Evolutionary conservation across 116 monocot species (phyloP).

Genomic region (Cymodocea nodosa): DNA sequence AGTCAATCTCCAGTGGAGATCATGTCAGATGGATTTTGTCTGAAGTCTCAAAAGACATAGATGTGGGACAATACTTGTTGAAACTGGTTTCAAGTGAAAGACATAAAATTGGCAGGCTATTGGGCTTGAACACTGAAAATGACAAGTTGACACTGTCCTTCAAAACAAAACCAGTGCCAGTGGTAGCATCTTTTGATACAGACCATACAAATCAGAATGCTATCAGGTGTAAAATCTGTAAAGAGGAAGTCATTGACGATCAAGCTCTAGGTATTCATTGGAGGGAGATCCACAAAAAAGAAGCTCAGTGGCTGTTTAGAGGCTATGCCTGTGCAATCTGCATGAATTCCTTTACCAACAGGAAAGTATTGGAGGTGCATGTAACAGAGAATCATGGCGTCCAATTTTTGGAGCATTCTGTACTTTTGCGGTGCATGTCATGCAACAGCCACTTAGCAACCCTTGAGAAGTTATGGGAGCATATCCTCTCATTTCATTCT

Average conservation of each 20-base stretch:
- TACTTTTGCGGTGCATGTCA: slow-evolving; percentile 61
- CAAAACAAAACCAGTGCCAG: slow-evolving; percentile 13
- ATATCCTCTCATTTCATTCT: slow-evolving; percentile 63
- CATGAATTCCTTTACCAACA: slow-evolving; percentile 68
- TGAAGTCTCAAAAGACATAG: slow-evolving; percentile 55
- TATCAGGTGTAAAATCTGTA: slow-evolving; percentile 78
- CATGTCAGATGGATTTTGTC: slow-evolving; percentile 40
- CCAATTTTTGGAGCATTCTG: slow-evolving; percentile 61
- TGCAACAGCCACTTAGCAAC: slow-evolving; percentile 60
- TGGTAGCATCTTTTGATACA: slow-evolving; percentile 10
- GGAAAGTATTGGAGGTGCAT: slow-evolving; percentile 71
- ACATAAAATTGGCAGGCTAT: slow-evolving; percentile 52
- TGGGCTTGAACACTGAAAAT: slow-evolving; percentile 38
- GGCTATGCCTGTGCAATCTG: slow-evolving; percentile 88
- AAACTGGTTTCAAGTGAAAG: slow-evolving; percentile 76
- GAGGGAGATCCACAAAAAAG: slow-evolving; percentile 79
- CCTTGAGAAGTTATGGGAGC: slow-evolving; percentile 66
- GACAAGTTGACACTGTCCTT: slow-evolving; percentile 7
- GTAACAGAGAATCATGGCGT: slow-evolving; percentile 69
- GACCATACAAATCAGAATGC: slow-evolving; percentile 6
- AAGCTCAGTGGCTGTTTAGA: slow-evolving; percentile 74
- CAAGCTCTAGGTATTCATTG: slow-evolving; percentile 59
- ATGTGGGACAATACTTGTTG: slow-evolving; percentile 64
- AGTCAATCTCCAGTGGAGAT: slow-evolving; percentile 24
- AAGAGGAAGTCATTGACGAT: slow-evolving; percentile 43